Evolutionary conservation across 2,329 filamentous ascomycete species (phyloP).

Genomic region (Fusarium begoniae): DNA sequence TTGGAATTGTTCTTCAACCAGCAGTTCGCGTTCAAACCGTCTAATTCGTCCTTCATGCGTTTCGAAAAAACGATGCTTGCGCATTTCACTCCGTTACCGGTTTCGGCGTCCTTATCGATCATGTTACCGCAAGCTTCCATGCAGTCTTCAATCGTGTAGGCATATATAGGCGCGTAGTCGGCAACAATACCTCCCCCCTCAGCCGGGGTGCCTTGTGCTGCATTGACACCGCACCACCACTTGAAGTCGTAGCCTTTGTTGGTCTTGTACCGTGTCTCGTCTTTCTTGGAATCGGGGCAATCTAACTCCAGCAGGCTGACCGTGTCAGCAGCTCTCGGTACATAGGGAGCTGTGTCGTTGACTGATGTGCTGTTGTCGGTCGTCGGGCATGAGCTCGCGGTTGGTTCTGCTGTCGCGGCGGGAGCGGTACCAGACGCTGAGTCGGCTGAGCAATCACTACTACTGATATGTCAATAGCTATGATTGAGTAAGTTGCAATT

Average conservation of each 20-base stretch:
- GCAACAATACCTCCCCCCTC: constrained; percentile 17
- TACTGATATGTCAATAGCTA: background rate
- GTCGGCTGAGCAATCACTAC: constrained; percentile 6
- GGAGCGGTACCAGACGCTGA: background rate
- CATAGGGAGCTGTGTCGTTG: constrained; percentile 16
- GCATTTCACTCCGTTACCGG: background rate
- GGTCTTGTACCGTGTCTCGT: constrained; percentile 20
- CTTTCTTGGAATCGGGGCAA: constrained; percentile 5
- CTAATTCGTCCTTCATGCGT: background rate
- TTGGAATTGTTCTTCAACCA: constrained; percentile 12
- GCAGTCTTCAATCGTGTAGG: constrained; percentile 21
- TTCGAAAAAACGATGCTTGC: constrained; percentile 18
- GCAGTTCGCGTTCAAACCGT: constrained; percentile 4
- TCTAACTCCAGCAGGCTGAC: constrained; percentile 3
- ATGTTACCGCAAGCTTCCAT: constrained; percentile 17
- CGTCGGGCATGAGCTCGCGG: constrained; percentile 13
- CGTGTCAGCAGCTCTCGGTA: constrained; percentile 1
- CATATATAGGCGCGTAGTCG: constrained; percentile 4
- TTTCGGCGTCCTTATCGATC: constrained; percentile 11
- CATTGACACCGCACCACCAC: constrained; percentile 32
- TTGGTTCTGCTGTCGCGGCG: constrained; percentile 7
- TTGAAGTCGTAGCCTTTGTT: constrained; percentile 27
- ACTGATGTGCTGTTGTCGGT: constrained; percentile 14
- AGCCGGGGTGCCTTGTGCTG: background rate
- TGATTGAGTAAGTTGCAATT: too few species aligned